Evolutionary conservation across 805 yeast species (phyloP).

Genomic region (Yamadazyma sp.): DNA sequence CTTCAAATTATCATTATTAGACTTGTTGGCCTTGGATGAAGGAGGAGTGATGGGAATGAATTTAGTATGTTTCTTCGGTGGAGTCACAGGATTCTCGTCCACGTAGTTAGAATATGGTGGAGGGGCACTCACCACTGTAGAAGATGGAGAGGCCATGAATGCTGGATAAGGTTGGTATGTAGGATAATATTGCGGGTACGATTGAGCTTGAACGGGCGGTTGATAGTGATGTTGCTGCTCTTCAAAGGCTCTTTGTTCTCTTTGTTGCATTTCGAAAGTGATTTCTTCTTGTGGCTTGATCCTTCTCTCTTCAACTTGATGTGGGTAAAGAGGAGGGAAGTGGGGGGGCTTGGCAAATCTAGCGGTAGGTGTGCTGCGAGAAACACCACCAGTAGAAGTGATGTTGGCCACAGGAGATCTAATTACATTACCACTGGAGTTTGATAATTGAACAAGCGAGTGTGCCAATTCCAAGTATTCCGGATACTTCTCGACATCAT

Average conservation of each 20-base stretch:
- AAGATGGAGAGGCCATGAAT: slow-evolving; percentile 14
- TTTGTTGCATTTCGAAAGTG: slow-evolving; percentile 4
- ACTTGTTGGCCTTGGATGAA: slow-evolving; percentile 25
- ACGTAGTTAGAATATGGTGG: slow-evolving; percentile 11
- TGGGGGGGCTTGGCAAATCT: slow-evolving; percentile 3
- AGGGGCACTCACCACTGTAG: slow-evolving; percentile 12
- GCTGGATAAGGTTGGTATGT: slow-evolving; percentile 13
- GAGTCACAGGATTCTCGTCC: slow-evolving; percentile 18
- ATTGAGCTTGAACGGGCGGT: neutral
- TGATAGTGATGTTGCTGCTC: slow-evolving; percentile 6
- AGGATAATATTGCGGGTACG: slow-evolving; percentile 9
- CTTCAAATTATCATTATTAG: slow-evolving; percentile 31
- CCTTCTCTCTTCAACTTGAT: slow-evolving; percentile 11
- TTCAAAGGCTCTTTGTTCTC: slow-evolving; percentile 4
- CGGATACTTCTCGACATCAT: slow-evolving; percentile 49
- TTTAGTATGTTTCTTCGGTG: slow-evolving; percentile 22
- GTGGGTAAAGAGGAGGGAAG: slow-evolving; percentile 19
- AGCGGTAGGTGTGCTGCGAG: neutral
- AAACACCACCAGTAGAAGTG: neutral
- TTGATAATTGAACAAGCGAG: slow-evolving; percentile 37
- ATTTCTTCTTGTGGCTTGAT: neutral
- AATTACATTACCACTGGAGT: neutral
- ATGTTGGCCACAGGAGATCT: slow-evolving; percentile 1
- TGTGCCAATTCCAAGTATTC: slow-evolving; percentile 50
- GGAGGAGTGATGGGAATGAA: slow-evolving; percentile 46